Evolutionary conservation across 2,329 filamentous ascomycete genomes (phyloP), one percentile per base, ranked within the genome.

Genomic region (Elsinoe perseae): DNA sequence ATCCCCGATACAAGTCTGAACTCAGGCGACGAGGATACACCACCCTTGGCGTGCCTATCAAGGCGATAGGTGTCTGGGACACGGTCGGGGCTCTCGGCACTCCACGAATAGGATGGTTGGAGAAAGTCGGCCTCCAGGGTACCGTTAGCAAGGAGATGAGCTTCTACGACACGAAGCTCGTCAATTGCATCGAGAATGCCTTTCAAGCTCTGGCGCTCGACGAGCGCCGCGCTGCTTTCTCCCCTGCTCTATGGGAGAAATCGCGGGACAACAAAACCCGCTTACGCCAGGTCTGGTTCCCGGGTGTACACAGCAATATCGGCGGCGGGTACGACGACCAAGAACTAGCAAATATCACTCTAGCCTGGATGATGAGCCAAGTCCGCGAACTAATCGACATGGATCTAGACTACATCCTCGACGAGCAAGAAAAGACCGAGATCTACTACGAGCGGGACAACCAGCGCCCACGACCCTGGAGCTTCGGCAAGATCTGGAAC

Each of bases 301-400:
- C 73, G 0, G 75, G 75, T 14, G 72, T 71, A 1, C 75, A 77
- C 57, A 63, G 64, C 21, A 75, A 76, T 56, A 60, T 76, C 9
- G 75, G 75, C 8, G 75, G 75, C n/a, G 74, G 73, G 7, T 70
- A 69, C 53, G 65, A 68, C 23, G 73, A 76, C 56, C 70, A 73
- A 59, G 72, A 78, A 28, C 69, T 77, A 30, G 72, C 75, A 9
- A 76, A 79, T 38, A 78, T 80, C 25, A 73, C 74, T 4, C 65
- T 81, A 1, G 78, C 78, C 3, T 81, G 78, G 78, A 81, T 81
- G 78, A 77, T 80, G 63, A 72, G 73, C 52, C 77, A 80, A 57
- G 65, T 79, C 43, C 68, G 73, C 54, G 70, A 71, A 1, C 75
- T 76, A 43, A 63, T 76, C 57, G 75, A 77, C 58, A 72, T 78